Base-by-base conservation (phyloP, 352 stramenopile genomes). In the Phytopythium oedochilum region DNA sequence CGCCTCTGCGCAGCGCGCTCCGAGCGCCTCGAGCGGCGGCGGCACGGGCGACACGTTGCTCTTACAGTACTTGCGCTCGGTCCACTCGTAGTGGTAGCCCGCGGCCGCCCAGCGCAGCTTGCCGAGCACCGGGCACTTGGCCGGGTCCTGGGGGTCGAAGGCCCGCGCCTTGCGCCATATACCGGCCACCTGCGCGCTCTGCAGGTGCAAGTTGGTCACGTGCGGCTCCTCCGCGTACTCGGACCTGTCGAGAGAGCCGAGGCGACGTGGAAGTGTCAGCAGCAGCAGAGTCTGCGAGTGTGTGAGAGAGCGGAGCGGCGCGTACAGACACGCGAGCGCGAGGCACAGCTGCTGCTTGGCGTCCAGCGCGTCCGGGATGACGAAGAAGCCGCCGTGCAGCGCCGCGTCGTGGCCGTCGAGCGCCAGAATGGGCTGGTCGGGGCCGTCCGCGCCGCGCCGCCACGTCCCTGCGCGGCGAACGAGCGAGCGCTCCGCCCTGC, bases 1-100 rank as follows among this genome's bases (percentile, higher is more conserved):
- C 18, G 63, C 81, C n/a, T 61, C 25, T 3, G 81, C 81, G 31
- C 72, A 87, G 2, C 38, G 45, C 7, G 54, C 45, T 0, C 69
- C 81, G 3, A 93, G 65, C 10, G 70, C 38, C 38, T 68, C 48
- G 18, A 93, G 69, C 29, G 71, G 44, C 25, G 56, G 32, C 3
- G 83, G 79, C 48, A 92, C 67, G 2, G 64, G 56, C 11, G 81
- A 92, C 53, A 71, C 83, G 46, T 61, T 65, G n/a, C 75, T 59
- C 5, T 66, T 61, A 38, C 78, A 68, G 64, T 93, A 93, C 59
- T 83, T 80, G 44, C 83, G 68, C 26, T 70, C 70, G 2, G 78
- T 92, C 83, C 83, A 93, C 60, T 93, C 75, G 70, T 93, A 93
- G 61, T 93, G 83, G 47, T 81, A 91, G 29, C 83, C 83, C 2